Conservation (phyloP, 768 basidiomycete genomes). For the Russula vinacea region DNA sequence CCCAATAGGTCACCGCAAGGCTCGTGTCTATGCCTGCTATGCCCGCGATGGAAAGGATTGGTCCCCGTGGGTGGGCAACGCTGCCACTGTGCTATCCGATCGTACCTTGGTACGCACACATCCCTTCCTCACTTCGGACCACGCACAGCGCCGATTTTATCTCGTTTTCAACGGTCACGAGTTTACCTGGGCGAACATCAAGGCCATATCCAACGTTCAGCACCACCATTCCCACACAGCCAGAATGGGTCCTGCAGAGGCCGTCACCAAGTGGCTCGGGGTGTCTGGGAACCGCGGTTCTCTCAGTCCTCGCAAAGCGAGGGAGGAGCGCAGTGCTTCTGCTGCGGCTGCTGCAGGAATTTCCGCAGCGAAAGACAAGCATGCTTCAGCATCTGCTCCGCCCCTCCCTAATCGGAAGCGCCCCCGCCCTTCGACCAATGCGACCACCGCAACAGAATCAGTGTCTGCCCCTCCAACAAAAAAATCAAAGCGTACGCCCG, state of each 20-base stretch:
- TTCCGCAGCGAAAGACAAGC: background rate
- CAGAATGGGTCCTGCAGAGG: constrained; percentile 18
- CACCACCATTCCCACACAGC: background rate
- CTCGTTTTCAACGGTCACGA: constrained; percentile 21
- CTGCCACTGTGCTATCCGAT: background rate
- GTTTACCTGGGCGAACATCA: constrained; percentile 21
- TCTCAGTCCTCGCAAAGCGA: constrained; percentile 3
- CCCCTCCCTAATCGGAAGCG: constrained; percentile 7
- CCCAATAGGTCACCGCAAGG: constrained; percentile 24
- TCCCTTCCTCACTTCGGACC: constrained; percentile 21
- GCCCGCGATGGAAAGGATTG: constrained; percentile 17
- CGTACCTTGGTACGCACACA: constrained; percentile 13
- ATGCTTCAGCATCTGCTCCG: constrained; percentile 3
- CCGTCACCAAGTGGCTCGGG: constrained; percentile 23
- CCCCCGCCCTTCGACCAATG: background rate
- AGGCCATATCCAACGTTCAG: constrained; percentile 15
- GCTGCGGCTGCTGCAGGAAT: background rate
- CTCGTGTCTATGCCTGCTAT: constrained; percentile 25
- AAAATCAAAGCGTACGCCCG: background rate
- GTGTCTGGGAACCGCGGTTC: constrained; percentile 10
- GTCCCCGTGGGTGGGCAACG: constrained; percentile 23
- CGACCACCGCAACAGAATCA: background rate
- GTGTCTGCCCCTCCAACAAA: constrained; percentile 20
- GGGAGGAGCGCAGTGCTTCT: background rate
- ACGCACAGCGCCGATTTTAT: constrained; percentile 23